Percentiles rank a stretch among this genome's conserved stretches.
phyloP scores from a whole-genome alignment of 176 grass and related monocot genomes.

The Raddia guianensis region DNA sequence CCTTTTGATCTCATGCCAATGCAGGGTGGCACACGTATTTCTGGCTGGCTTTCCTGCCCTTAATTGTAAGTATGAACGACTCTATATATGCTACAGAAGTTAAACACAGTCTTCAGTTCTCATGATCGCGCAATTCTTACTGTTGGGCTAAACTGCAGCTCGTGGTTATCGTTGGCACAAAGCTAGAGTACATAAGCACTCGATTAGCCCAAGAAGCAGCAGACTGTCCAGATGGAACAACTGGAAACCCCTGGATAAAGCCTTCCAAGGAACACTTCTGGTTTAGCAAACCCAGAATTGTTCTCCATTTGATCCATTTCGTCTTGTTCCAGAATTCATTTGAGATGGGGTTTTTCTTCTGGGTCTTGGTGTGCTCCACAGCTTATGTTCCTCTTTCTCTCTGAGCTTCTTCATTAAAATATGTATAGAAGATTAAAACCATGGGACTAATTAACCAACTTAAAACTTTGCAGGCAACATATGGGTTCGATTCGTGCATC shows the following conservation, averaged over 20 bases:
- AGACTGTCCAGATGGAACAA: not conserved
- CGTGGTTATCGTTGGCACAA: conserved; percentile 59
- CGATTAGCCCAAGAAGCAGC: conserved; percentile 45
- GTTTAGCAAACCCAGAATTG: conserved; percentile 39
- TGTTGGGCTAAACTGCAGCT: conserved; percentile 41
- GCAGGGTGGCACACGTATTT: conserved; percentile 84
- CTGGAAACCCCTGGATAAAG: conserved; percentile 21
- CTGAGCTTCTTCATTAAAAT: not conserved
- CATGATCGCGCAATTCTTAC: conserved; percentile 4
- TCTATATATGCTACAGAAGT: not conserved
- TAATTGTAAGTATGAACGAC: conserved; percentile 58
- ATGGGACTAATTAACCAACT: conserved; percentile 6
- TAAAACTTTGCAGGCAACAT: conserved; percentile 48
- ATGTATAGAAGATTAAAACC: not conserved
- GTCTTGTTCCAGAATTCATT: conserved; percentile 68
- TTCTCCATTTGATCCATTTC: conserved; percentile 65
- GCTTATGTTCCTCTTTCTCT: not conserved
- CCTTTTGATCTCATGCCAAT: conserved; percentile 34
- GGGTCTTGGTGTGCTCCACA: conserved; percentile 46
- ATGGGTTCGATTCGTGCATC: conserved; percentile 74
- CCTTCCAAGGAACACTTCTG: conserved; percentile 61
- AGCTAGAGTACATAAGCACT: conserved; percentile 62
- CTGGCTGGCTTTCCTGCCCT: conserved; percentile 77
- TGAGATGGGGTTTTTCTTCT: conserved; percentile 68
- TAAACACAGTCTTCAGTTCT: conserved; percentile 13